Evolutionary conservation across 2,329 filamentous ascomycete genomes (phyloP).

Genomic region (Fusarium avenaceum): DNA sequence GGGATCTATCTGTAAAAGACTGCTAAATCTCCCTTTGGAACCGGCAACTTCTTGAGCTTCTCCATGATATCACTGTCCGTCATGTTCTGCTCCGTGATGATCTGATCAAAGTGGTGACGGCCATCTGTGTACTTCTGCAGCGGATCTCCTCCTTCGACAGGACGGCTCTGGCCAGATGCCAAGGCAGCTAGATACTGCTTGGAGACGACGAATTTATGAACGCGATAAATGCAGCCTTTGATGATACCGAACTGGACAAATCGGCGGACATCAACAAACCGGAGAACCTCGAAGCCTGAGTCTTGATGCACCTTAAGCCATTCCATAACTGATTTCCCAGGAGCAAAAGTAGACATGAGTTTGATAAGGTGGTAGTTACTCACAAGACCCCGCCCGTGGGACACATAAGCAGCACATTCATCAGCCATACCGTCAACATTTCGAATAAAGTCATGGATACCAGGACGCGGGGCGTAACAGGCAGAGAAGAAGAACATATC

Average conservation of each 20-base stretch:
- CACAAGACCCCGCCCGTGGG: constrained; percentile 60
- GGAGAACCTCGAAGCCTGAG: constrained; percentile 73
- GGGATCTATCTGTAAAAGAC: constrained; percentile 64
- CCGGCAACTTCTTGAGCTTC: constrained; percentile 70
- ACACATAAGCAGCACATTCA: constrained; percentile 90
- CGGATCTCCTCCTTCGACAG: constrained; percentile 60
- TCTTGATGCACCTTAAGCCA: constrained; percentile 85
- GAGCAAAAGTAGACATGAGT: constrained; percentile 87
- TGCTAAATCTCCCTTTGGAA: constrained; percentile 66
- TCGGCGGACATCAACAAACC: constrained; percentile 86
- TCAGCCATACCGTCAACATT: constrained; percentile 82
- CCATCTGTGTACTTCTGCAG: constrained; percentile 80
- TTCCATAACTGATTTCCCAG: constrained; percentile 86
- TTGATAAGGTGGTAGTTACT: constrained; percentile 78
- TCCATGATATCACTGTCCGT: constrained; percentile 78
- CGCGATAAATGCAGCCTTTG: constrained; percentile 92
- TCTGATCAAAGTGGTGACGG: constrained; percentile 83
- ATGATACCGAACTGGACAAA: constrained; percentile 97
- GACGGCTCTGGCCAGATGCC: constrained; percentile 66
- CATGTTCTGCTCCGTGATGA: constrained; percentile 80
- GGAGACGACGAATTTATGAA: constrained; percentile 89
- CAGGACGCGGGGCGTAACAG: constrained; percentile 85
- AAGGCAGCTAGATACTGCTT: constrained; percentile 71
- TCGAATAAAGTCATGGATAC: constrained; percentile 82
- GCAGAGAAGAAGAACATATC: constrained; percentile 96